A percentile compares a stretch with the other conserved stretches of the same genome.
phyloP scores from a whole-genome alignment of 305 asterid genomes.

The Fraxinus paxiana region DNA sequence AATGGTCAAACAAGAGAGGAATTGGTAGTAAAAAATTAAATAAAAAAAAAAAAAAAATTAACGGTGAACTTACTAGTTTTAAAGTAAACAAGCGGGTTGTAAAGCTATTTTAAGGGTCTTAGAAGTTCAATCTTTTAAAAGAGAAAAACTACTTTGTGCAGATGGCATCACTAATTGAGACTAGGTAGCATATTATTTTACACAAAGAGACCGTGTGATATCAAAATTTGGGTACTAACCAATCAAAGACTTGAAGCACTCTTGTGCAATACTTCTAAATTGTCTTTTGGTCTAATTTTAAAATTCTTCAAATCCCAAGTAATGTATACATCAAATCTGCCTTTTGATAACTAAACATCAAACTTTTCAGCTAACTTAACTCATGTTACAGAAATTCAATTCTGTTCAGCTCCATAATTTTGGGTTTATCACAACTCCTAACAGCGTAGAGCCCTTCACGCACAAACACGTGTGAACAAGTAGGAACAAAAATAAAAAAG shows the following conservation, averaged over 20 bases:
- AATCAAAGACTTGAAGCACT: neutral
- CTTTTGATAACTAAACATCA: neutral
- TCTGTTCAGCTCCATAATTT: neutral
- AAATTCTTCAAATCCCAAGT: neutral
- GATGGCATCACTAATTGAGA: neutral
- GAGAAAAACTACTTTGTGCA: neutral
- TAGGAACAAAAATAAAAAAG: neutral
- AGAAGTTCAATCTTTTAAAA: neutral
- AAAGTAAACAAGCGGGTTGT: neutral
- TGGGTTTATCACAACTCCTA: neutral
- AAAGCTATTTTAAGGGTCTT: neutral
- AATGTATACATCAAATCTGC: neutral
- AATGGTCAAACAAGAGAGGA: neutral
- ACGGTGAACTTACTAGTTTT: neutral
- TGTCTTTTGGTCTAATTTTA: neutral
- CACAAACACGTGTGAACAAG: neutral
- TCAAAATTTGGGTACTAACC: neutral
- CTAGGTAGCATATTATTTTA: neutral
- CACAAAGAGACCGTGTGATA: neutral
- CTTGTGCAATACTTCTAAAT: neutral
- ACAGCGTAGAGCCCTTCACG: neutral
- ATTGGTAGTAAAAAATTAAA: neutral
- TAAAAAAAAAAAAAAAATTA: neutral
- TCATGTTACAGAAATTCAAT: neutral
- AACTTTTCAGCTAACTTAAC: neutral